These are phyloP conservation scores for Gamarada debralockiae DNA, from an alignment of 495 filamentous ascomycete genomes.

Conservation along the genomic window DNA sequence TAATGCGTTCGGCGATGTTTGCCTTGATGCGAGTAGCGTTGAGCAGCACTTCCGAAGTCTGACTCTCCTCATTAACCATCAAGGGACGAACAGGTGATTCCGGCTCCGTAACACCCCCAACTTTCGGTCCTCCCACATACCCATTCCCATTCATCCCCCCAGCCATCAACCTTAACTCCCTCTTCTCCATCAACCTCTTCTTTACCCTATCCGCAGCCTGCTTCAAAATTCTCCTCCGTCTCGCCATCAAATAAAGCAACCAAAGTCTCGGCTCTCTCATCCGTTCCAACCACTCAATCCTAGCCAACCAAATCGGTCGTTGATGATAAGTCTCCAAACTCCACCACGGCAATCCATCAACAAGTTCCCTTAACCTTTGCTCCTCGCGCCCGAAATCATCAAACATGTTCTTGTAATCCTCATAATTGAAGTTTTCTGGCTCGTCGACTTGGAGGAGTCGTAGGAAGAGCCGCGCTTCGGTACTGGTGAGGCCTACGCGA, in stretches of 20 bases:
- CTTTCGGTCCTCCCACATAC: neutral
- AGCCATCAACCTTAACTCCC: neutral
- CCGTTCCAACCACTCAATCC: slow-evolving; percentile 16
- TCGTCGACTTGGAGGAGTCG: slow-evolving; percentile 17
- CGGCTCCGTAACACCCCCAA: neutral
- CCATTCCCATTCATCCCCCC: neutral
- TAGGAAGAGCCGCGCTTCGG: slow-evolving; percentile 17
- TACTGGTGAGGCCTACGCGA: slow-evolving; percentile 17
- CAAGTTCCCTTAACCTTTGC: slow-evolving; percentile 5
- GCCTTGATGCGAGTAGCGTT: neutral
- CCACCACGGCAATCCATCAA: slow-evolving; percentile 12
- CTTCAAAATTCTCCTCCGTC: slow-evolving; percentile 18
- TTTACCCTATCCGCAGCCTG: slow-evolving; percentile 3
- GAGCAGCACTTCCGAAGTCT: neutral
- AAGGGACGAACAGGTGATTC: neutral
- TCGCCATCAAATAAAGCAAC: slow-evolving; percentile 20
- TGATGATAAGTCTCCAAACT: slow-evolving; percentile 1
- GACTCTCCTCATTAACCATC: neutral
- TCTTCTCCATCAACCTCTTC: slow-evolving; percentile 12
- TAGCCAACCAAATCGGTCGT: slow-evolving; percentile 10
- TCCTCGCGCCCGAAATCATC: slow-evolving; percentile 15
- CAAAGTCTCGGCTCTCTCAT: slow-evolving; percentile 19
- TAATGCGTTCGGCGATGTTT: neutral
- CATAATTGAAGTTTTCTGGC: slow-evolving; percentile 17
- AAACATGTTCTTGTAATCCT: slow-evolving; percentile 20